phyloP scores from a whole-genome alignment of 495 filamentous ascomycete genomes.

The Letharia lupina region DNA sequence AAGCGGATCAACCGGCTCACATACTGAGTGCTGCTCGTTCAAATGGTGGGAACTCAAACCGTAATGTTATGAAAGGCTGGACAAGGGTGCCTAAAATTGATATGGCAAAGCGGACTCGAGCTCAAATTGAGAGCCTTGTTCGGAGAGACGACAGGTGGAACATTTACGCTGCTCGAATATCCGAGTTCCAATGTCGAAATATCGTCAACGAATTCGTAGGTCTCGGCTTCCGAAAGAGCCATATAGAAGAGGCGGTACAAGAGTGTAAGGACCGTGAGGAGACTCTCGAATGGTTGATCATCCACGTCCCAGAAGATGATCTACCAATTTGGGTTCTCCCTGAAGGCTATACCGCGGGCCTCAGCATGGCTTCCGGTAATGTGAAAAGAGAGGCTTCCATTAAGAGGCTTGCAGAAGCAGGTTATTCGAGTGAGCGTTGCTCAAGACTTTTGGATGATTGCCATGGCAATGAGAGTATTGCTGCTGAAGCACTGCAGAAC shows the following conservation, averaged over 20 bases:
- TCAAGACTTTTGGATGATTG: conserved; percentile 59
- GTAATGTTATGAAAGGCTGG: conserved; percentile 62
- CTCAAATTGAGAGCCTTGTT: conserved; percentile 68
- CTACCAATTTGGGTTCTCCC: conserved; percentile 82
- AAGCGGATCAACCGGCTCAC: conserved; percentile 44
- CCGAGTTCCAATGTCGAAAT: conserved; percentile 42
- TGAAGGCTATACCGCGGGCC: conserved; percentile 78
- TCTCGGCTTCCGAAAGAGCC: conserved; percentile 76
- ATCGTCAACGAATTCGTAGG: conserved; percentile 66
- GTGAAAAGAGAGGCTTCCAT: conserved; percentile 68
- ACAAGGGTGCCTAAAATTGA: conserved; percentile 79
- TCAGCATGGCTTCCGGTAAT: conserved; percentile 73
- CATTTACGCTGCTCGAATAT: conserved; percentile 57
- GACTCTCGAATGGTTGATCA: conserved; percentile 82
- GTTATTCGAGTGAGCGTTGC: conserved; percentile 79
- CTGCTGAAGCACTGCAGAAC: conserved; percentile 69
- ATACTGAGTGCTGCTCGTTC: conserved; percentile 31
- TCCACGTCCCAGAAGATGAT: conserved; percentile 96
- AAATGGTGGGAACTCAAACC: conserved; percentile 30
- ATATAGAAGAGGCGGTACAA: conserved; percentile 78
- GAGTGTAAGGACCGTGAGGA: conserved; percentile 92
- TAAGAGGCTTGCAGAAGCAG: conserved; percentile 70
- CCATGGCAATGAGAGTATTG: conserved; percentile 62
- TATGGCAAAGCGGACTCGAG: conserved; percentile 70
- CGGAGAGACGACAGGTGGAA: conserved; percentile 80